Evolutionary conservation across 75 land plant genomes (phyloP), one percentile per base, ranked within the genome.

Genomic region (Adiantum capillusveneris): DNA sequence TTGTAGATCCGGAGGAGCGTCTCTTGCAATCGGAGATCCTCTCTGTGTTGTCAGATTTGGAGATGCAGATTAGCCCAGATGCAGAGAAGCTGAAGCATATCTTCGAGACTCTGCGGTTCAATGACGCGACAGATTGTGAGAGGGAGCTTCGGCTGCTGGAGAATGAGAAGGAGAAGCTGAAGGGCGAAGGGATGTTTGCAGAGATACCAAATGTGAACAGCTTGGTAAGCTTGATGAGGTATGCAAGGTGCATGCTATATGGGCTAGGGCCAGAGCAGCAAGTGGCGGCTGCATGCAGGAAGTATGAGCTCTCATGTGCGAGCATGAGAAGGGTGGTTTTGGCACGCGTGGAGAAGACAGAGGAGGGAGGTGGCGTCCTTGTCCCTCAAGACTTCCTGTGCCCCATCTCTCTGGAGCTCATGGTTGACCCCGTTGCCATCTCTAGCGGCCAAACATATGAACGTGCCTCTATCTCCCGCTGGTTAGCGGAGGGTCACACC

Each of bases 391-490:
- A 91, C 31, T 87, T 81, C 57, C 66, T 78, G 51, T 87, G 97
- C 65, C 86, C 97, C 11, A 87, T 91, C 58, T 75, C 88, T 0
- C 65, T 91, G 27, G 97, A 91, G 29, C 52, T 91, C 63, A 87
- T 91, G 97, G 42, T 51, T 3, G 97, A 91, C 43, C 97, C 97
- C 1, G 97, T 91, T 44, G 76, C 82, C 14, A 75, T 87, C 16
- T 80, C 84, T 0, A 91, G 94, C 1, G 97, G 97, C 16, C 88
- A 84, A 69, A 91, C 84, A 0, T 91, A 87, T 36, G 97, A 91
- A 29, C 76, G 88, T 17, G 7, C 65, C 7, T 84, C 86, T 0
- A 91, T 91, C 9, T 0, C 70, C 0, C 69, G 78, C 27, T 91
- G 97, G 97, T 53, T 91, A 19, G 88, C 84, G 12, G 81, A 80